These are phyloP conservation scores for Akanthomyces lecanii DNA, from an alignment of 2,329 filamentous ascomycete species.

Conservation along the genomic window DNA sequence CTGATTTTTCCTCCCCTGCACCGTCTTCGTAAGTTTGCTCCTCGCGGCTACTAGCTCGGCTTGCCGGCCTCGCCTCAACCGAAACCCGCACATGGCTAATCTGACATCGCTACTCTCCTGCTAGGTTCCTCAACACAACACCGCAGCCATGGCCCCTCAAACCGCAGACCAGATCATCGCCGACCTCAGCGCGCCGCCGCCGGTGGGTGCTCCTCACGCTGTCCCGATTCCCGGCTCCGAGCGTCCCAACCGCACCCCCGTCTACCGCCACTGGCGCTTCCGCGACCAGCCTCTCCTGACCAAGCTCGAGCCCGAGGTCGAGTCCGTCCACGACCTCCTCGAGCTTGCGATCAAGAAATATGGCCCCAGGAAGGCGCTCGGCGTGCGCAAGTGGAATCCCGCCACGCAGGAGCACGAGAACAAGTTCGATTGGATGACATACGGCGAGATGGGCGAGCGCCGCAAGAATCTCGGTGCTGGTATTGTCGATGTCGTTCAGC, in stretches of 20 bases:
- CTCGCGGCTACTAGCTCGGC: neutral
- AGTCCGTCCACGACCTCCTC: slow-evolving; percentile 77
- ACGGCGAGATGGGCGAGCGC: slow-evolving; percentile 71
- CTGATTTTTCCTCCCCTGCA: neutral
- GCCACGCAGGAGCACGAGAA: slow-evolving; percentile 67
- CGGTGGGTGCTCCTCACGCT: slow-evolving; percentile 73
- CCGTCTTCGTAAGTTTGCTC: neutral
- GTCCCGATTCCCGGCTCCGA: slow-evolving; percentile 72
- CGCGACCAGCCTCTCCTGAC: slow-evolving; percentile 66
- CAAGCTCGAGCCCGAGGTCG: slow-evolving; percentile 65
- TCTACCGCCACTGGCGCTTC: slow-evolving; percentile 82
- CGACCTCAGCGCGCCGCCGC: slow-evolving; percentile 59
- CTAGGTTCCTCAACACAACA: slow-evolving; percentile 27
- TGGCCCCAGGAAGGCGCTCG: slow-evolving; percentile 70
- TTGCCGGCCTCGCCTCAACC: neutral
- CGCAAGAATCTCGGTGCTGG: slow-evolving; percentile 83
- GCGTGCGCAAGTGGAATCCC: slow-evolving; percentile 74
- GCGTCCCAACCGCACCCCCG: slow-evolving; percentile 63
- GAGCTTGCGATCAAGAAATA: slow-evolving; percentile 60
- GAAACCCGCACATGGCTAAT: slow-evolving; percentile 1
- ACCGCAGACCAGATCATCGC: slow-evolving; percentile 9
- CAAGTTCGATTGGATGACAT: slow-evolving; percentile 79
- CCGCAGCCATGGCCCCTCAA: slow-evolving; percentile 10
- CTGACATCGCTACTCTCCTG: neutral
- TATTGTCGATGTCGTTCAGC: slow-evolving; percentile 74